phyloP scores from a whole-genome alignment of 257 asterid genomes.

The Knoxia roxburghii region DNA sequence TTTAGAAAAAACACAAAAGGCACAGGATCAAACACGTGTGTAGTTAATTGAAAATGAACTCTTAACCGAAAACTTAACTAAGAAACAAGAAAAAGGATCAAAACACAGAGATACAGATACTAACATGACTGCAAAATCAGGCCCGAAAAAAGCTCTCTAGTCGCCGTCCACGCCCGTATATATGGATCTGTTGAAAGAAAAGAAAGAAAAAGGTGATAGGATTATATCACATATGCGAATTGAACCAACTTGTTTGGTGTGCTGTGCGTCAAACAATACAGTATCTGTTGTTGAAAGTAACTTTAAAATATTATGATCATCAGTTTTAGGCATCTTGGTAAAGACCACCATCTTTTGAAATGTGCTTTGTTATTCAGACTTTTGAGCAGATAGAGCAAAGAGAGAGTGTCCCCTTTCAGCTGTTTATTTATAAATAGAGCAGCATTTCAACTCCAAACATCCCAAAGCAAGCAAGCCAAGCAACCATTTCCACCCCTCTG shows the following conservation, averaged over 20 bases:
- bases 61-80: constrained; percentile 4
- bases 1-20: background rate
- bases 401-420: constrained; percentile 1
- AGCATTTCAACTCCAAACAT: constrained; percentile 8
- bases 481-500: background rate
- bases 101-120: constrained; percentile 3
- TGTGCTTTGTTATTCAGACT: constrained; percentile 10
- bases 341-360: constrained; percentile 31
- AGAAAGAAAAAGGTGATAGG: constrained; percentile 9
- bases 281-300: constrained; percentile 22
- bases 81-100: background rate
- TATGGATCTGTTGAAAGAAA: constrained; percentile 13
- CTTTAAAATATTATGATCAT: constrained; percentile 15
- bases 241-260: constrained; percentile 21
- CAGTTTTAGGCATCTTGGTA: constrained; percentile 21
- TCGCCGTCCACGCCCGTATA: constrained; percentile 6
- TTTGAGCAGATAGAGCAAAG: background rate
- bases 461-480: background rate
- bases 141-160: background rate
- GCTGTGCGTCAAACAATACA: constrained; percentile 16
- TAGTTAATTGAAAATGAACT: constrained; percentile 6
- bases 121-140: background rate
- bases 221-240: constrained; percentile 2
- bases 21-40: background rate
- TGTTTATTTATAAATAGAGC: constrained; percentile 25